Conservation (phyloP, 352 stramenopile species). For the Blastocystis sp. region DNA sequence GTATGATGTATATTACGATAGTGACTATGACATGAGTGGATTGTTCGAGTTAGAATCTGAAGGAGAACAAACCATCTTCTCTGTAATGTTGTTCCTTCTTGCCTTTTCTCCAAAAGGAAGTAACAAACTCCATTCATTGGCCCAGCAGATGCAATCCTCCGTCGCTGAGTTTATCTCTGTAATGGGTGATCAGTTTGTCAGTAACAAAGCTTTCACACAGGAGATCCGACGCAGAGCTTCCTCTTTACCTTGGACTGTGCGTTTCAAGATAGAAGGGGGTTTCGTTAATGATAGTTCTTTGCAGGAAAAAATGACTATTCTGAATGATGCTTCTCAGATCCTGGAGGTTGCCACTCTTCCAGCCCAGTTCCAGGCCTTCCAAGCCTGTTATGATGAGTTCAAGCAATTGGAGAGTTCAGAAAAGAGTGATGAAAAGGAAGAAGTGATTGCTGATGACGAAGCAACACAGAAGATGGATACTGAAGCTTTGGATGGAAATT, state of each 20-base stretch:
- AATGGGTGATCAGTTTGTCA: background rate
- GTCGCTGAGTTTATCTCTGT: slow-evolving; percentile 35
- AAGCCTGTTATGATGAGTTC: background rate
- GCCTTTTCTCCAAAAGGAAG: background rate
- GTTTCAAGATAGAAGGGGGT: background rate
- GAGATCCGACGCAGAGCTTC: background rate
- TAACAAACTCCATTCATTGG: background rate
- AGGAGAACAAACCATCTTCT: background rate
- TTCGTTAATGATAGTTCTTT: background rate
- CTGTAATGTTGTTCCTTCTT: background rate
- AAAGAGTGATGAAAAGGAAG: background rate
- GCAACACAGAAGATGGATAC: slow-evolving; percentile 5
- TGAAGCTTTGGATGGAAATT: background rate
- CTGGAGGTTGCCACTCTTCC: background rate
- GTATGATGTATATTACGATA: background rate
- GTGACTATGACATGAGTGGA: slow-evolving; percentile 44
- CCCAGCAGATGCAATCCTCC: background rate
- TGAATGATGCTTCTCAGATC: background rate
- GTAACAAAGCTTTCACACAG: background rate
- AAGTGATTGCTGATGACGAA: background rate
- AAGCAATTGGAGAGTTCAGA: background rate
- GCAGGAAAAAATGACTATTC: background rate
- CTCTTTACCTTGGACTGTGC: background rate
- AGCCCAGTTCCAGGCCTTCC: background rate
- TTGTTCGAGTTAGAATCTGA: slow-evolving; percentile 26